These are phyloP conservation scores for Solanum infundibuliforme DNA, from an alignment of 257 asterid genomes.

Conservation along the genomic window DNA sequence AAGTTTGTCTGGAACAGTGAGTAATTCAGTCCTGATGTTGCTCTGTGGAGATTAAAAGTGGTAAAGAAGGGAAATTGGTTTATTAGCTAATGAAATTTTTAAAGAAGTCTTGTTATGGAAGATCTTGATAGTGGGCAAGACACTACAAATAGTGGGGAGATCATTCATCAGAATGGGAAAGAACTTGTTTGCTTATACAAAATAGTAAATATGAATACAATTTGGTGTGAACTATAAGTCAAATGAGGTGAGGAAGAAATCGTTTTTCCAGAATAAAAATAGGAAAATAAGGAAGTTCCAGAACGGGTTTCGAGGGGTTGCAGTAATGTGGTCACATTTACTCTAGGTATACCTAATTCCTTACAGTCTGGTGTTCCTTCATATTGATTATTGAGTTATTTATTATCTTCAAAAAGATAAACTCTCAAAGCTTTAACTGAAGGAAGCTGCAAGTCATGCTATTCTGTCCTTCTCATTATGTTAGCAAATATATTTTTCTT, in stretches of 20 bases:
- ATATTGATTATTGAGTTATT: not conserved
- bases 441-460: not conserved
- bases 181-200: not conserved
- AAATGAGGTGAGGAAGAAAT: not conserved
- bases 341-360: not conserved
- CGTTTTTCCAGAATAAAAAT: not conserved
- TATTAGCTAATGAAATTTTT: not conserved
- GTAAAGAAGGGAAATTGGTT: not conserved
- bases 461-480: not conserved
- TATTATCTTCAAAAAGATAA: not conserved
- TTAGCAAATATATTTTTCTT: not conserved
- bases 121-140: not conserved
- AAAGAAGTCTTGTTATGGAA: not conserved
- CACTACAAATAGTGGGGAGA: not conserved
- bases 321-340: not conserved
- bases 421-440: not conserved
- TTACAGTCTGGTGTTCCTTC: not conserved
- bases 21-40: not conserved
- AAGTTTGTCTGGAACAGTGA: not conserved
- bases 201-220: not conserved
- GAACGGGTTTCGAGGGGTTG: not conserved
- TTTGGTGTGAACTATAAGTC: not conserved
- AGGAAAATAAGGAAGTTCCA: not conserved
- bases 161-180: not conserved
- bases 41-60: not conserved